phyloP scores from a whole-genome alignment of 1,284 basidiomycete species.

The Austroboletus niveus region DNA sequence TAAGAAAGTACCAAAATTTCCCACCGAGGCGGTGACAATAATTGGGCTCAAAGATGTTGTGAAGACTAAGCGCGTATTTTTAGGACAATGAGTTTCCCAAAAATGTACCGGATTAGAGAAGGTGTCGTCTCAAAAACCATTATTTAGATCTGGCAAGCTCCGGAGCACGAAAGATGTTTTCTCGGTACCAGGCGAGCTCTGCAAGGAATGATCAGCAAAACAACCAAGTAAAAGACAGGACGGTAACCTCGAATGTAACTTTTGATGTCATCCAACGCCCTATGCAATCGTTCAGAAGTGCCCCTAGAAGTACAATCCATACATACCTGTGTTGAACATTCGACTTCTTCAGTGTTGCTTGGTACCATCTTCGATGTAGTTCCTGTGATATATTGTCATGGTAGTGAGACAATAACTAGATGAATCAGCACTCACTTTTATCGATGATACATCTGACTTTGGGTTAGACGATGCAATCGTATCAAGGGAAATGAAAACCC shows the following conservation, averaged over 20 bases:
- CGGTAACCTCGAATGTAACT: conserved; percentile 67
- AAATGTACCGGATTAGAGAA: too few species aligned
- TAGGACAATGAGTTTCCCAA: too few species aligned
- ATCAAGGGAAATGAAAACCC: conserved; percentile 22
- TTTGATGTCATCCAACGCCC: conserved; percentile 76
- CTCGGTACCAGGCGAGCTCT: conserved; percentile 29
- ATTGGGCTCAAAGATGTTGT: too few species aligned
- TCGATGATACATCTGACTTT: conserved; percentile 67
- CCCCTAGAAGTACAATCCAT: conserved; percentile 25
- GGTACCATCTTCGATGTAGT: conserved; percentile 73
- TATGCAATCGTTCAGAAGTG: conserved; percentile 26
- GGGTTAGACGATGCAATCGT: neutral
- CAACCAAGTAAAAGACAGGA: neutral
- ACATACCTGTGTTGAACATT: conserved; percentile 34
- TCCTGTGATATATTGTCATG: conserved; percentile 46
- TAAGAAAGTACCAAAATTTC: too few species aligned
- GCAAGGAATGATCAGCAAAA: conserved; percentile 1
- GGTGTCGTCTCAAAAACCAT: neutral
- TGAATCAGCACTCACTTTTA: conserved; percentile 52
- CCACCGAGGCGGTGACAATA: too few species aligned
- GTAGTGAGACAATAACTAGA: neutral
- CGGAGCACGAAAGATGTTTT: conserved; percentile 24
- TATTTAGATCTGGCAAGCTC: neutral
- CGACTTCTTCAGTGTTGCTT: conserved; percentile 11
- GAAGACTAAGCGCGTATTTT: too few species aligned